Percentiles rank a stretch among this genome's conserved stretches.
phyloP scores from a whole-genome alignment of 106 monocot genomes.

The Allium sativum region DNA sequence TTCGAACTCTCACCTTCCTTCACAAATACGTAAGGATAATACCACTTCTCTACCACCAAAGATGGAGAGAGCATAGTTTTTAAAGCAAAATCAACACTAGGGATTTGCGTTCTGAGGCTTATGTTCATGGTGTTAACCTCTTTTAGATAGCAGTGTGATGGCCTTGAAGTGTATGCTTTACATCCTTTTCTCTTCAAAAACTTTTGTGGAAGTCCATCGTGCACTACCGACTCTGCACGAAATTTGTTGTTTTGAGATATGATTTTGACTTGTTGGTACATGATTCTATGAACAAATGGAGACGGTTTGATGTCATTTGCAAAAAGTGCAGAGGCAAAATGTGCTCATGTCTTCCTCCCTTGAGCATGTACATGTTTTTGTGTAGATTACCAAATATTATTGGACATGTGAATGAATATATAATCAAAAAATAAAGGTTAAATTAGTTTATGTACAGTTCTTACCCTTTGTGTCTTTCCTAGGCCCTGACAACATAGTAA shows the following conservation, averaged over 20 bases:
- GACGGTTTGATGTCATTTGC: background rate
- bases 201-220: conserved; percentile 25
- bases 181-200: conserved; percentile 32
- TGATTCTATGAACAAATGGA: conserved; percentile 17
- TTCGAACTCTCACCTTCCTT: conserved; percentile 21
- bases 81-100: background rate
- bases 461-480: conserved; percentile 6
- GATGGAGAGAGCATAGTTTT: background rate
- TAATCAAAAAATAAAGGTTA: background rate
- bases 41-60: conserved; percentile 42
- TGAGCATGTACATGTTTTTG: conserved; percentile 8
- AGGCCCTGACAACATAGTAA: conserved; percentile 8
- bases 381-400: background rate
- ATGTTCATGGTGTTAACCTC: conserved; percentile 22
- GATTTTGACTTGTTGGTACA: conserved; percentile 49
- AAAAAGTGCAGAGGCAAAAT: conserved; percentile 6
- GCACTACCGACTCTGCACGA: conserved; percentile 24
- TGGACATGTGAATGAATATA: background rate
- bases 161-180: conserved; percentile 16
- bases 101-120: conserved; percentile 7
- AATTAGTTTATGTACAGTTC: too few relatives aligned
- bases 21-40: conserved; percentile 37
- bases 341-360: conserved; percentile 3
- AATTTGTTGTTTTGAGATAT: conserved; percentile 11
- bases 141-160: conserved; percentile 5